A percentile compares a stretch with the other conserved stretches of the same genome.
phyloP scores from a whole-genome alignment of 2,329 filamentous ascomycete genomes.

The Fusarium sp. region DNA sequence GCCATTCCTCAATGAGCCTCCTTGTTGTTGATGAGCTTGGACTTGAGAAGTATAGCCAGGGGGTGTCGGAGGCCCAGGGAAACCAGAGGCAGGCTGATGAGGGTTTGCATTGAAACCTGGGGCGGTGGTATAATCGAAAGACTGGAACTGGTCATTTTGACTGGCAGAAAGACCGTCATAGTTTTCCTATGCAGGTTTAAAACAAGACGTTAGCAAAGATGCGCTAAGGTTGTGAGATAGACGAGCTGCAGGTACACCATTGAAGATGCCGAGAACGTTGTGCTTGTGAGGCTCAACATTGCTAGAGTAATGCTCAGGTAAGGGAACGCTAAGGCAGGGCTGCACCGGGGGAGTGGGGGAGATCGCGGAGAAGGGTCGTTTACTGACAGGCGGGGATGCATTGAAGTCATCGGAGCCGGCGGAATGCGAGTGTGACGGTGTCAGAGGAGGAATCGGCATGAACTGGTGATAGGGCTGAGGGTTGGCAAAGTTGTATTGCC shows the following conservation, averaged over 20 bases:
- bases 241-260: conserved; percentile 30
- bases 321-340: conserved; percentile 49
- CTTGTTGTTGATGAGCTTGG: conserved; percentile 41
- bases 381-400: conserved; percentile 67
- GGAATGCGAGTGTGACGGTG: conserved; percentile 68
- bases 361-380: conserved; percentile 43
- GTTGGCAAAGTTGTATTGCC: conserved; percentile 61
- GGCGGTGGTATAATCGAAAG: conserved; percentile 56
- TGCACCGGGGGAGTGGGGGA: conserved; percentile 45
- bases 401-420: conserved; percentile 67
- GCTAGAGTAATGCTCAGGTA: conserved; percentile 54
- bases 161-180: conserved; percentile 60
- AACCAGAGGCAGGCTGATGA: conserved; percentile 51
- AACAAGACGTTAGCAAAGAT: conserved; percentile 26
- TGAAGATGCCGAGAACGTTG: conserved; percentile 17
- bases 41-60: conserved; percentile 56
- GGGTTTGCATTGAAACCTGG: conserved; percentile 55
- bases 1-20: conserved; percentile 39
- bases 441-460: conserved; percentile 65
- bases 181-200: conserved; percentile 56
- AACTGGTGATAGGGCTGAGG: conserved; percentile 66
- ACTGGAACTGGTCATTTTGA: conserved; percentile 60
- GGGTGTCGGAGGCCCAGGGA: conserved; percentile 64
- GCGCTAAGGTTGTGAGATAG: conserved; percentile 21
- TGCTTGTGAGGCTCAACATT: conserved; percentile 31